Percentiles rank a stretch among this genome's conserved stretches.
phyloP scores from a whole-genome alignment of 352 stramenopile species.

The Poterioochromonas sp. region DNA sequence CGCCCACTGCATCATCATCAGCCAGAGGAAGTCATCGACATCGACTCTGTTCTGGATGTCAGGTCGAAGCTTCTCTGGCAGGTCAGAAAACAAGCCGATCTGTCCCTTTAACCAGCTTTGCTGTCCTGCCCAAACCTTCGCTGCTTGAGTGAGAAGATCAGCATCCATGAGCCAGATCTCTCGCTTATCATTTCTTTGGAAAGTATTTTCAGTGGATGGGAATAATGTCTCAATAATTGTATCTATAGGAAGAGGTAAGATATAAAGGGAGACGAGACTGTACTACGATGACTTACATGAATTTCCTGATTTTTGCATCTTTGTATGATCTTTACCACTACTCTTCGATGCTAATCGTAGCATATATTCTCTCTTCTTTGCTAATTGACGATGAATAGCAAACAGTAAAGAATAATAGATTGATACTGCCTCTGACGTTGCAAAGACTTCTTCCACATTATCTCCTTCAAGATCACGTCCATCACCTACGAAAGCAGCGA shows the following conservation, averaged over 20 bases:
- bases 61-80: background rate
- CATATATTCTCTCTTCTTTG: background rate
- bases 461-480: slow-evolving; percentile 13
- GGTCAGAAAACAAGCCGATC: background rate
- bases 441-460: background rate
- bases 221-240: slow-evolving; percentile 24
- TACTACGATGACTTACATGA: too few relatives aligned
- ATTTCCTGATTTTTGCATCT: too few relatives aligned
- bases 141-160: background rate
- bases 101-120: background rate
- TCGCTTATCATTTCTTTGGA: slow-evolving; percentile 2
- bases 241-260: too few relatives aligned
- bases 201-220: slow-evolving; percentile 5
- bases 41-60: background rate
- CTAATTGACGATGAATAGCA: slow-evolving; percentile 5
- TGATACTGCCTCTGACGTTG: background rate
- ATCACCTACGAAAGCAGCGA: slow-evolving; percentile 30
- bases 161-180: background rate
- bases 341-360: background rate
- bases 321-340: background rate
- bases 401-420: slow-evolving; percentile 19
- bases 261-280: too few relatives aligned
- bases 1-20: slow-evolving; percentile 27
- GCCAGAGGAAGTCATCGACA: slow-evolving; percentile 33
- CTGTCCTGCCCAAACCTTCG: background rate